phyloP scores from a whole-genome alignment of 306 rosid species.

The Alnus rubra region DNA sequence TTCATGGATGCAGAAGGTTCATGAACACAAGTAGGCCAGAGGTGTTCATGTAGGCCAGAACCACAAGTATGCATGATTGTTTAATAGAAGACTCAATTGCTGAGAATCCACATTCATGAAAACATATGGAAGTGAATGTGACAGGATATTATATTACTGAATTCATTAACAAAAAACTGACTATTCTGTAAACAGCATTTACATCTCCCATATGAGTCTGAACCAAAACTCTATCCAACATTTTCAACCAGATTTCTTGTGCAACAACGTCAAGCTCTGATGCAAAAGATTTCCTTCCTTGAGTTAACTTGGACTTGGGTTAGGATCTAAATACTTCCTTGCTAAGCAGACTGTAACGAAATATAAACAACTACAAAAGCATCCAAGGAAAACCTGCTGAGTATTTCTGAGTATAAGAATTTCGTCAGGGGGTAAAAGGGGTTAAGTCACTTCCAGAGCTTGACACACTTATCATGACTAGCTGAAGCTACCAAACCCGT shows the following conservation, averaged over 20 bases:
- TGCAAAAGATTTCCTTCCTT: constrained; percentile 10
- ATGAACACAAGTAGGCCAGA: not conserved
- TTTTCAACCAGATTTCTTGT: constrained; percentile 3
- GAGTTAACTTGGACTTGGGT: constrained; percentile 22
- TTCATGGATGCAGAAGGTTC: not conserved
- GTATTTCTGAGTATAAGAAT: constrained; percentile 13
- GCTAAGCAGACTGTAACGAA: not conserved
- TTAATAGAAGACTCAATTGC: not conserved
- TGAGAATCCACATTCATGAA: not conserved
- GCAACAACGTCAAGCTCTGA: constrained; percentile 6
- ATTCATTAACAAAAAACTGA: constrained; percentile 3
- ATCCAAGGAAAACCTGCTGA: constrained; percentile 9
- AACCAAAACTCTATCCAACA: constrained; percentile 9
- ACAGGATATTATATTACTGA: not conserved
- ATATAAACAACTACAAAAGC: constrained; percentile 16
- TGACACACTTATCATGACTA: constrained; percentile 66
- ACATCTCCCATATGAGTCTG: constrained; percentile 11
- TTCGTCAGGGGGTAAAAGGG: not conserved
- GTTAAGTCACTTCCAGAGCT: constrained; percentile 65
- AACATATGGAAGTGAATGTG: not conserved
- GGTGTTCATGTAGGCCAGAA: too few species aligned
- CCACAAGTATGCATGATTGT: not conserved
- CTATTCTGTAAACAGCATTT: constrained; percentile 2
- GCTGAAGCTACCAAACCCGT: constrained; percentile 70
- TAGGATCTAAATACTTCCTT: constrained; percentile 26